A percentile compares a stretch with the other conserved stretches of the same genome.
Evolutionary conservation across 208 protist species (phyloP).

Genomic region (Leishmania martiniquensis): DNA sequence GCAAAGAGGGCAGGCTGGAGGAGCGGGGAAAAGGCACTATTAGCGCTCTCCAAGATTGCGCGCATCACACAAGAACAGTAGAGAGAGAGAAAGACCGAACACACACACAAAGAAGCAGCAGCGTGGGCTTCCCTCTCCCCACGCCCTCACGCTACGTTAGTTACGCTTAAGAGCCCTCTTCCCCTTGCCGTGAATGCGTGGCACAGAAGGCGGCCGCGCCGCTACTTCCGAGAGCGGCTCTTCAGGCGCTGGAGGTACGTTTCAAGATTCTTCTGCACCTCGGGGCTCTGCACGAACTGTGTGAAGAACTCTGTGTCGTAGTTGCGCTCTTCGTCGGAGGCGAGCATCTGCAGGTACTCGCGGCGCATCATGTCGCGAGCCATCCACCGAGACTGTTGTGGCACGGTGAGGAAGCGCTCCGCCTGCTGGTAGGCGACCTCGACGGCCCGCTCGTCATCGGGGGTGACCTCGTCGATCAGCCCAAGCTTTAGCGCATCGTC

Average conservation of each 20-base stretch:
- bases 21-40: no score
- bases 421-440: constrained; percentile 57
- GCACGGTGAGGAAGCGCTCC: constrained; percentile 64
- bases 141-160: no score
- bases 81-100: no score
- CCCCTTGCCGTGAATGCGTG: no score
- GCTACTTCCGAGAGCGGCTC: constrained; percentile 52
- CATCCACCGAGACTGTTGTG: constrained; percentile 81
- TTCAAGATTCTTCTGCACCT: constrained; percentile 73
- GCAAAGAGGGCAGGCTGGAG: no score
- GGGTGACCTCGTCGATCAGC: constrained; percentile 68
- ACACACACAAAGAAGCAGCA: no score
- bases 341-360: constrained; percentile 74
- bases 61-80: no score
- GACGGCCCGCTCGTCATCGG: constrained; percentile 45
- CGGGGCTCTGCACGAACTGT: constrained; percentile 67
- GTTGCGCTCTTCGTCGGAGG: constrained; percentile 71
- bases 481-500: constrained; percentile 67
- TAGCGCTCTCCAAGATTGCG: no score
- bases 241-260: constrained; percentile 64
- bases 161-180: no score
- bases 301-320: constrained; percentile 85
- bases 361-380: constrained; percentile 81
- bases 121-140: no score
- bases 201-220: no score